Evolutionary conservation across 805 yeast species (phyloP), one percentile per base, ranked within the genome.

Genomic region (Jamesozyma rosinii): DNA sequence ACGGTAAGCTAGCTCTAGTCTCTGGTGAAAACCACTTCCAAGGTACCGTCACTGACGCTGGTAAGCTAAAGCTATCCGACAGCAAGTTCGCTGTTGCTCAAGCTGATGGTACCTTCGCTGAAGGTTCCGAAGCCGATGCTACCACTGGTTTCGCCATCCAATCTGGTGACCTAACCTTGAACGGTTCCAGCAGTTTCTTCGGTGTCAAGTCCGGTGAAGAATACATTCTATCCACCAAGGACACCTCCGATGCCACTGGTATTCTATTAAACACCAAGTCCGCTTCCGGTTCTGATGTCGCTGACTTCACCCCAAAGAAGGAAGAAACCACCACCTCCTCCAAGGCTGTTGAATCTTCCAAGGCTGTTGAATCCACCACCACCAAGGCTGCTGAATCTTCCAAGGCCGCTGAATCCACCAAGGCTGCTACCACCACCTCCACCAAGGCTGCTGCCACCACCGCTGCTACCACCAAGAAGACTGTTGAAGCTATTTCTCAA

Each of bases 61-160:
- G 68, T 54, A 44, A 43, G 31, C 54, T 64, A 38, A 48, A 46
- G 10, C 41, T 50, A n/a, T 30, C 51, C 34, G 65, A 61, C 40
- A 62, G 55, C 37, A 47, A 54, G 14, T 65, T 46, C 47, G 65
- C 58, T 31, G 59, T 57, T 37, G 60, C 60, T 34, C 45, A 41
- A 40, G 40, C 44, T 11, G 56, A 51, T 35, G 58, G 59, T 37
- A 33, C 51, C 21, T 41, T 54, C 11, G 48, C 40, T 5, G 51
- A 49, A 30, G 58, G 58, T 36, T 43, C 52, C 19, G 57, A 51
- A 44, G 41, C 52, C 35, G 42, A 43, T 11, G 48, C 61, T 32
- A 43, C 65, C 15, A 36, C 38, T 14, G 69, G 72, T 3, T 74
- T 71, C 53, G 51, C 72, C n/a, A 60, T 74, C 48, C 17, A 38